These are phyloP conservation scores for Lentinus tigrinus DNA, from an alignment of 768 basidiomycete genomes.

Conservation along the genomic window DNA sequence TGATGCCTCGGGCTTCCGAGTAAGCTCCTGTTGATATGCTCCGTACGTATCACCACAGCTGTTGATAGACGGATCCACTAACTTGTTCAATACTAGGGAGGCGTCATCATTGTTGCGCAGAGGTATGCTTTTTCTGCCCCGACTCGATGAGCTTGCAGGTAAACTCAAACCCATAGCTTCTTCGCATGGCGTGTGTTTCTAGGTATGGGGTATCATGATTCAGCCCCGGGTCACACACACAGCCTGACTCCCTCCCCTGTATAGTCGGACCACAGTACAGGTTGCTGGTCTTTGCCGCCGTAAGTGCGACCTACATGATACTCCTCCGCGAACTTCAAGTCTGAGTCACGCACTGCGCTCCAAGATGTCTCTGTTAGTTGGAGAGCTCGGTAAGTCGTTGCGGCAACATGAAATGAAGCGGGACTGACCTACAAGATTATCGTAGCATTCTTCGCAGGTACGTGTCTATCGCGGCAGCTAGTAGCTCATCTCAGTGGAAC, in stretches of 20 bases:
- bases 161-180: not conserved
- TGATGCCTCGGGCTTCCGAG: too few relatives aligned
- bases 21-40: not conserved
- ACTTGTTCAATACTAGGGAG: not conserved
- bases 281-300: not conserved
- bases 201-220: too few relatives aligned
- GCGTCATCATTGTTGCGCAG: not conserved
- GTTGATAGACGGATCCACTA: not conserved
- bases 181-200: not conserved
- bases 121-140: not conserved
- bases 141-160: not conserved
- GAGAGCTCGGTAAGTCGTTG: not conserved
- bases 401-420: not conserved
- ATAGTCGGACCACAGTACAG: not conserved
- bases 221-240: too few relatives aligned
- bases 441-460: not conserved
- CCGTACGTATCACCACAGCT: not conserved
- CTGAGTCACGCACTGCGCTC: too few relatives aligned
- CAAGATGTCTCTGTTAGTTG: not conserved
- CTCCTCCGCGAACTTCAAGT: too few relatives aligned
- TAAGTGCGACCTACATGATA: not conserved
- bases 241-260: too few relatives aligned
- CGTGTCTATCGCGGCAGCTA: not conserved
- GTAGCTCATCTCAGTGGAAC: too few relatives aligned
- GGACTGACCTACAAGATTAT: too few relatives aligned